Percentiles rank a stretch among this genome's conserved stretches.
Evolutionary conservation across 2,329 filamentous ascomycete genomes (phyloP).

Genomic region (Pestalotiopsis sp.): DNA sequence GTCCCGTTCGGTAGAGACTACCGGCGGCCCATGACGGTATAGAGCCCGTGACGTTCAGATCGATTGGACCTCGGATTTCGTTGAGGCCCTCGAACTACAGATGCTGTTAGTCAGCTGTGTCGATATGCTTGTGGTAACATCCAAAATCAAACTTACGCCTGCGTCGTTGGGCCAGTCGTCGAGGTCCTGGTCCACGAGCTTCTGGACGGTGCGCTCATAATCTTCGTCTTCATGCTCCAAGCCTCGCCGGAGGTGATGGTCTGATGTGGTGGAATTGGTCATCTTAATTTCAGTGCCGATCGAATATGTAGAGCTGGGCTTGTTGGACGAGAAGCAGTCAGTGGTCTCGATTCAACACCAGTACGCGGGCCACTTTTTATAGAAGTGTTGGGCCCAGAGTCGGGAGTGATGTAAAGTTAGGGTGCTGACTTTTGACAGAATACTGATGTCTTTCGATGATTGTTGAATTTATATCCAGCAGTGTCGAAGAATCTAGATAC

Average conservation of each 20-base stretch:
- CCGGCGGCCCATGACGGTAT: constrained; percentile 76
- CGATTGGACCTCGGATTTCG: constrained; percentile 66
- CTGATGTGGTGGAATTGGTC: background rate
- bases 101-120: background rate
- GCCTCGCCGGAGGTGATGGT: constrained; percentile 10
- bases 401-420: background rate
- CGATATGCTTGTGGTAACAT: too few species aligned
- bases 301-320: background rate
- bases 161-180: constrained; percentile 54
- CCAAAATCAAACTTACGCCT: constrained; percentile 40
- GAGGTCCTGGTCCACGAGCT: constrained; percentile 21
- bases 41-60: constrained; percentile 62
- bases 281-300: background rate
- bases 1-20: constrained; percentile 73
- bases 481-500: background rate
- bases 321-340: background rate
- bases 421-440: background rate
- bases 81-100: constrained; percentile 67
- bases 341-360: background rate
- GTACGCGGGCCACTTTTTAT: background rate
- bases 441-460: background rate
- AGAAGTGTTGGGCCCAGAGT: background rate
- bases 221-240: constrained; percentile 21
- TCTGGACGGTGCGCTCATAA: constrained; percentile 21
- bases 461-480: background rate